Base-by-base conservation (phyloP, 1,284 basidiomycete genomes). In the Schizophyllum amplum region DNA sequence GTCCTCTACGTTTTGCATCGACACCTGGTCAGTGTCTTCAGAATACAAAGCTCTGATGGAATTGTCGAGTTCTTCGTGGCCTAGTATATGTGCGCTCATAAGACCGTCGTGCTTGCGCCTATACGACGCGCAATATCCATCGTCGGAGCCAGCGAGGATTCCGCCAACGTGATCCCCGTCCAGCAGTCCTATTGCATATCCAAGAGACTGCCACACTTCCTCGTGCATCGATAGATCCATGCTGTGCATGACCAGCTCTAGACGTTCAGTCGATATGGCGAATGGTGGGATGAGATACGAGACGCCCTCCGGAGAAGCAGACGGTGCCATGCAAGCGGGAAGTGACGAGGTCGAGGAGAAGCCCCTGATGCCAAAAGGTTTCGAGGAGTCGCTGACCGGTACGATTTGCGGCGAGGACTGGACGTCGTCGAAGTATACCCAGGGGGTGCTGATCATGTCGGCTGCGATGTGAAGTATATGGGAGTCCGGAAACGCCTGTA, bases 211-310 rank as follows among this genome's bases (percentile, higher is more conserved):
- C 84, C 84, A 85, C 48, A 72, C 58, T 51, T 66, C 57, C 15
- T 63, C 59, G 9, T 59, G 24, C 25, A 64, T 59, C 7, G 63
- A n/a, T n/a, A n/a, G 58, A 42, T 67, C 62, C 13, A 77, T 42
- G 33, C 2, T 9, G 33, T 42, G 13, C 7, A 42, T 3, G 3
- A 42, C 33, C 2, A 2, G 13, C 2, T 42, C 4, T 4, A 42
- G 33, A 17, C 33, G 65, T 48, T 64, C 61, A 1, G 71, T 61
- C 5, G 76, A 75, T 25, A 78, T 63, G 4, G 83, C 69, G 60
- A 86, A 81, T 0, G 85, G 85, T 6, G 85, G 84, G 4, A 78
- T 63, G 4, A 86, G 69, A 66, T 78, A 82, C 1, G 70, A 67
- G 4, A 75, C 81, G 21, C 73, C 63, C 42, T 71, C 72, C 47